Percentiles rank a stretch among this genome's conserved stretches.
These are phyloP conservation scores for Calycina marina DNA, from an alignment of 2,329 filamentous ascomycete species.

Conservation along the genomic window DNA sequence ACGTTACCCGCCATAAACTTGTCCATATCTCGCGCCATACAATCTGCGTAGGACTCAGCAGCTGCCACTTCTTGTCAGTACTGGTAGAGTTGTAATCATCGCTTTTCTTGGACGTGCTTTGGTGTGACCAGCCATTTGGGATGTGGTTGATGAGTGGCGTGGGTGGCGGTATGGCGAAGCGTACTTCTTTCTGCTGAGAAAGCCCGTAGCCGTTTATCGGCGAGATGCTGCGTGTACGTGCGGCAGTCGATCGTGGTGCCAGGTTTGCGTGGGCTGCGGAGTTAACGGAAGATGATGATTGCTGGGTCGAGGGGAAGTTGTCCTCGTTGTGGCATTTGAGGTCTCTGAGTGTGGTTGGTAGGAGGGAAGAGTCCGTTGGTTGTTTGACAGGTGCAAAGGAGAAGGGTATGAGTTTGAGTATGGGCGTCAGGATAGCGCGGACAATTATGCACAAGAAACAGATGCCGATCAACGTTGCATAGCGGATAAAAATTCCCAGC, in stretches of 20 bases:
- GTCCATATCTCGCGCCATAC: constrained; percentile 46
- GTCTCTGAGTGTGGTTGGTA: constrained; percentile 14
- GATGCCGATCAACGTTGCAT: constrained; percentile 47
- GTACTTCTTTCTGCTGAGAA: constrained; percentile 13
- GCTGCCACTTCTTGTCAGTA: constrained; percentile 14
- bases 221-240: constrained; percentile 16
- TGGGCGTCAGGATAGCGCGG: constrained; percentile 41
- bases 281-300: constrained; percentile 20
- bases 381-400: constrained; percentile 3
- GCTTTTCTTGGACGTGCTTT: constrained; percentile 1
- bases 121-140: constrained; percentile 9
- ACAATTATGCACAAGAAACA: constrained; percentile 34
- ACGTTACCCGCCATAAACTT: constrained; percentile 45
- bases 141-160: constrained; percentile 8
- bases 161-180: constrained; percentile 11
- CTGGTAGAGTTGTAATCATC: constrained; percentile 1
- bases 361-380: constrained; percentile 3
- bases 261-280: constrained; percentile 13
- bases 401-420: constrained; percentile 30
- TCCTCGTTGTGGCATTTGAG: constrained; percentile 8
- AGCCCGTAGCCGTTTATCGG: constrained; percentile 19
- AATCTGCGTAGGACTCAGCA: constrained; percentile 27
- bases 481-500: constrained; percentile 68
- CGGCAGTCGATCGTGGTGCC: constrained; percentile 15
- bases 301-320: no score